Evolutionary conservation across 2,329 filamentous ascomycete species (phyloP), one percentile per base, ranked within the genome.

Genomic region (Knufia fluminis): DNA sequence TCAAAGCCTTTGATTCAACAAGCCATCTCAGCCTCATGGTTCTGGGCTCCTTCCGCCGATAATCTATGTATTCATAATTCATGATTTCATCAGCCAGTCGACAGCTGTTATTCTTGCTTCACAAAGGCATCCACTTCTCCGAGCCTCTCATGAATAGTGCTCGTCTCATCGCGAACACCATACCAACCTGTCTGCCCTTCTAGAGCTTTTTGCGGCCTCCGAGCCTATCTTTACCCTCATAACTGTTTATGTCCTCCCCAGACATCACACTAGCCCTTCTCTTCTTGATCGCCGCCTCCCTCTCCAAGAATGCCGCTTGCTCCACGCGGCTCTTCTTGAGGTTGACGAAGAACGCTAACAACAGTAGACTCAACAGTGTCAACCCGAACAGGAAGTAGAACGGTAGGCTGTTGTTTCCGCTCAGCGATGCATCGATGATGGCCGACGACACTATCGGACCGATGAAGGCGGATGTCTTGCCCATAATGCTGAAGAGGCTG

Each of bases 401-500:
- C 0, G 82, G 80, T 6, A 74, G 75, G 22, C 71, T 79, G 47
- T 77, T 76, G 58, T 83, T 76, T 1, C 64, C 71, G 12, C 66
- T 63, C 0, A 75, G 71, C 4, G 71, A 73, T 0, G 76, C 76
- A 60, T 85, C 80, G 49, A 85, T 83, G 51, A 85, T 85, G 4
- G 81, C 82, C 54, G 75, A 79, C 50, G 76, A 79, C n/a, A 86
- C 80, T 22, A 85, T 66, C 0, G 82, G 82, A 0, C 82, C 82
- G 49, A 85, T 83, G 57, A 84, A 85, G 1, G 75, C 78, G 6
- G 75, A 80, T 0, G 80, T 81, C 65, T 85, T 85, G 39, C 81
- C 80, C 52, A 58, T 57, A 57, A 85, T 82, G 53, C 75, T 80
- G 65, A 85, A 85, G 1, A 85, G 64, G 41, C 73, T 77, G 71